Conservation (phyloP, 257 asterid genomes). For the Fraxinus quadrangulata region DNA sequence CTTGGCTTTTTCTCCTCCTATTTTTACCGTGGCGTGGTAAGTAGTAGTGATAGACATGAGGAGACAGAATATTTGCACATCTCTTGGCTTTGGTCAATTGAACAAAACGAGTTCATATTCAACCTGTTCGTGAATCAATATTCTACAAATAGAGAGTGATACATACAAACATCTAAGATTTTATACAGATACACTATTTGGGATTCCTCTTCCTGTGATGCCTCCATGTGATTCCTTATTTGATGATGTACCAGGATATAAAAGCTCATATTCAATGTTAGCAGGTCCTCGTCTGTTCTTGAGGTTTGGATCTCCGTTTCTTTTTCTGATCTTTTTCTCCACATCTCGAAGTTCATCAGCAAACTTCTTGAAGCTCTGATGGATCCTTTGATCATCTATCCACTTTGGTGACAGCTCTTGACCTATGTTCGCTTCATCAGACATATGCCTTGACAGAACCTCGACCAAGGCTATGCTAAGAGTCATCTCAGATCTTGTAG, state of each 20-base stretch:
- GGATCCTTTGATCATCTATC: slow-evolving; percentile 39
- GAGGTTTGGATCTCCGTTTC: slow-evolving; percentile 45
- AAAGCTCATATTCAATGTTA: slow-evolving; percentile 35
- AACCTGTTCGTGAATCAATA: no score
- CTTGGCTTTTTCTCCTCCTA: no score
- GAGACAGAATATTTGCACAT: no score
- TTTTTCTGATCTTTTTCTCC: slow-evolving; percentile 33
- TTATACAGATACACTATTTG: slow-evolving; percentile 43
- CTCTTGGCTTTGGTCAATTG: no score
- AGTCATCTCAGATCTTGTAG: slow-evolving; percentile 41
- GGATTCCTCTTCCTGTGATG: slow-evolving; percentile 36
- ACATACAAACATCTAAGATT: background rate
- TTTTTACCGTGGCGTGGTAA: no score
- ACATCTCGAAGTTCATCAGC: slow-evolving; percentile 44
- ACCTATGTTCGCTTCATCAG: slow-evolving; percentile 39
- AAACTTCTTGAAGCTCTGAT: slow-evolving; percentile 36
- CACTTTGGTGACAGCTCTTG: slow-evolving; percentile 36
- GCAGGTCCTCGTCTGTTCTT: slow-evolving; percentile 46
- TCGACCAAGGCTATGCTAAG: slow-evolving; percentile 44
- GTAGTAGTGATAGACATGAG: no score
- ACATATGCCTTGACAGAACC: slow-evolving; percentile 34
- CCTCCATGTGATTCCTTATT: slow-evolving; percentile 30
- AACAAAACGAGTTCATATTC: no score
- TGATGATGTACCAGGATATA: slow-evolving; percentile 34
- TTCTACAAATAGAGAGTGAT: no score